Evolutionary conservation across 345 rosid species (phyloP).

Genomic region (Camelina laxa): DNA sequence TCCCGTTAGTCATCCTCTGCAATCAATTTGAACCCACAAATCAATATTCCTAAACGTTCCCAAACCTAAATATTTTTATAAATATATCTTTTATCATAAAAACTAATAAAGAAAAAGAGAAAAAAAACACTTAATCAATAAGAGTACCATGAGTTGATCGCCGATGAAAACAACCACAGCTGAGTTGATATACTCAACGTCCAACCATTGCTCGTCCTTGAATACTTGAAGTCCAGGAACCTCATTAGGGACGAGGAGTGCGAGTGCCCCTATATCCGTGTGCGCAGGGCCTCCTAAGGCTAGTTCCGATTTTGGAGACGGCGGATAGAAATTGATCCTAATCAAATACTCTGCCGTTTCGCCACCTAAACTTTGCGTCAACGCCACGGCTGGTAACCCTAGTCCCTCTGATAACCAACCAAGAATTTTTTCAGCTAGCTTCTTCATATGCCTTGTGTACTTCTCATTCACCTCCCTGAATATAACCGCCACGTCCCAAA

Average conservation of each 20-base stretch:
- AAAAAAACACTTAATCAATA: too few species aligned
- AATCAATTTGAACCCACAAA: not conserved
- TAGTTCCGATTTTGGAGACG: not conserved
- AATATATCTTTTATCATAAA: too few species aligned
- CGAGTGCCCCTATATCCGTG: slow-evolving; percentile 13
- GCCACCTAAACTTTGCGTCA: not conserved
- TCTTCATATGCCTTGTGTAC: not conserved
- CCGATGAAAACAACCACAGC: slow-evolving; percentile 8
- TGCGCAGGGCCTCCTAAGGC: not conserved
- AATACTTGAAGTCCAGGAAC: slow-evolving; percentile 15
- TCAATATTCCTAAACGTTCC: not conserved
- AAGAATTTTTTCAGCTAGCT: not conserved
- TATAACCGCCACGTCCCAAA: not conserved
- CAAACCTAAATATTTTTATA: not conserved
- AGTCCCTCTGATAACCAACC: slow-evolving; percentile 2
- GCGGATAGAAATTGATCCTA: not conserved
- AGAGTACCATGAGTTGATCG: slow-evolving; percentile 13
- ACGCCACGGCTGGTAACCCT: not conserved
- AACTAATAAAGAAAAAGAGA: not conserved
- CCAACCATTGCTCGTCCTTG: slow-evolving; percentile 9
- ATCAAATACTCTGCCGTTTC: slow-evolving; percentile 4
- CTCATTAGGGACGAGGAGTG: not conserved
- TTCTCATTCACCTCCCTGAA: slow-evolving; percentile 18
- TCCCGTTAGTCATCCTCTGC: slow-evolving; percentile 11
- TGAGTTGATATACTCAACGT: not conserved